These are phyloP conservation scores for Urostyla sp. DNA, from an alignment of 73 alveolate species.

Conservation along the genomic window DNA sequence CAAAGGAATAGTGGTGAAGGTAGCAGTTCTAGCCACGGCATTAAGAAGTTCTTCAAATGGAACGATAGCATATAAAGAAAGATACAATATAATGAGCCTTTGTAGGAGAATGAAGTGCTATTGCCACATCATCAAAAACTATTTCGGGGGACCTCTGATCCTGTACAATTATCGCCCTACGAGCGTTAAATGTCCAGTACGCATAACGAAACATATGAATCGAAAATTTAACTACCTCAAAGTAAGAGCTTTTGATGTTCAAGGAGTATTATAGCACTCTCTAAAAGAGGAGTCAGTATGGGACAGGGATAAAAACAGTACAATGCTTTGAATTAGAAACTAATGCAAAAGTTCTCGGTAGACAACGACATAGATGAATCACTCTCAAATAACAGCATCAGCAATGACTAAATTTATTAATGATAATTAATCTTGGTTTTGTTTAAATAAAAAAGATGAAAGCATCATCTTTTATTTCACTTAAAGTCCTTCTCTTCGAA, in stretches of 20 bases:
- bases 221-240: slow-evolving; percentile 26
- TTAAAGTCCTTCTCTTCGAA: too few species aligned
- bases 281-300: slow-evolving; percentile 53
- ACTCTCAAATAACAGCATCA: too few species aligned
- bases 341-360: too few species aligned
- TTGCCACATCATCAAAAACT: slow-evolving; percentile 7
- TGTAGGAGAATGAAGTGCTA: background rate
- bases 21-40: too few species aligned
- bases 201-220: background rate
- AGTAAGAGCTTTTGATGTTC: background rate
- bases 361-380: too few species aligned
- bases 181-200: background rate
- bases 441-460: too few species aligned
- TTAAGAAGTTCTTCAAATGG: background rate
- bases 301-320: slow-evolving; percentile 28
- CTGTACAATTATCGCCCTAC: background rate
- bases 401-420: too few species aligned
- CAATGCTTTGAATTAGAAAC: too few species aligned
- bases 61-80: background rate
- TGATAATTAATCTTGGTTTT: too few species aligned
- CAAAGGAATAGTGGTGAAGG: too few species aligned
- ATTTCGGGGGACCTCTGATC: background rate
- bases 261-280: slow-evolving; percentile 7
- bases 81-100: background rate
- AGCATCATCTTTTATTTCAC: too few species aligned